A percentile compares a stretch with the other conserved stretches of the same genome.
Conservation (phyloP, 148 eudicot genomes). For the Linanthus parryae region DNA sequence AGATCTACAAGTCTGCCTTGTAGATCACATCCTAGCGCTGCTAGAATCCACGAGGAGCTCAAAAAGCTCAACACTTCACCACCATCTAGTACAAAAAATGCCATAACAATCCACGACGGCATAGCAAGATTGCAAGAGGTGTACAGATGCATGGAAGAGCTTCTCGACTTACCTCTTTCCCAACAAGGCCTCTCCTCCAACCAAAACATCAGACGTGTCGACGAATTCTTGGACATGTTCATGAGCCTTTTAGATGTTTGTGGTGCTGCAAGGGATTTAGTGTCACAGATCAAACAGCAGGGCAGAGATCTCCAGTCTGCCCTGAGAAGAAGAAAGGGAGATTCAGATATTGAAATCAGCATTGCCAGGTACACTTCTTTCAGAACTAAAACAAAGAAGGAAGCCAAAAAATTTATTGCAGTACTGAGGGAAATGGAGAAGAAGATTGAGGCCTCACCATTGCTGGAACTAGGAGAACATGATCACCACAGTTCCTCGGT, state of each 20-base stretch:
- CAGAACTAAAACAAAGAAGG: constrained; percentile 31
- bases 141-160: constrained; percentile 34
- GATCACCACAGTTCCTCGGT: constrained; percentile 27
- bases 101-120: constrained; percentile 25
- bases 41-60: constrained; percentile 2
- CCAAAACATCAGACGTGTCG: constrained; percentile 22
- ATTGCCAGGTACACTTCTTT: constrained; percentile 20
- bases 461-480: constrained; percentile 6
- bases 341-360: constrained; percentile 18
- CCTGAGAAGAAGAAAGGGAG: constrained; percentile 33
- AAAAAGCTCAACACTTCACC: neutral
- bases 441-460: constrained; percentile 5
- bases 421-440: constrained; percentile 29
- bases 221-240: constrained; percentile 32
- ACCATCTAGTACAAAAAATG: constrained; percentile 14
- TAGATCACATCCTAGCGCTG: constrained; percentile 5
- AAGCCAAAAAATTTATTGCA: constrained; percentile 17
- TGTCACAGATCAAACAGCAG: constrained; percentile 29
- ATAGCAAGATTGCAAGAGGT: constrained; percentile 33
- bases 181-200: constrained; percentile 28
- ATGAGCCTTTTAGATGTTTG: constrained; percentile 43
- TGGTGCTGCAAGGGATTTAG: constrained; percentile 23
- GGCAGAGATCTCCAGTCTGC: constrained; percentile 27
- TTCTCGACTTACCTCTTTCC: constrained; percentile 36
- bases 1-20: constrained; percentile 8